These are phyloP conservation scores for Exophiala xenobiotica DNA, from an alignment of 2,329 filamentous ascomycete genomes.

Conservation along the genomic window DNA sequence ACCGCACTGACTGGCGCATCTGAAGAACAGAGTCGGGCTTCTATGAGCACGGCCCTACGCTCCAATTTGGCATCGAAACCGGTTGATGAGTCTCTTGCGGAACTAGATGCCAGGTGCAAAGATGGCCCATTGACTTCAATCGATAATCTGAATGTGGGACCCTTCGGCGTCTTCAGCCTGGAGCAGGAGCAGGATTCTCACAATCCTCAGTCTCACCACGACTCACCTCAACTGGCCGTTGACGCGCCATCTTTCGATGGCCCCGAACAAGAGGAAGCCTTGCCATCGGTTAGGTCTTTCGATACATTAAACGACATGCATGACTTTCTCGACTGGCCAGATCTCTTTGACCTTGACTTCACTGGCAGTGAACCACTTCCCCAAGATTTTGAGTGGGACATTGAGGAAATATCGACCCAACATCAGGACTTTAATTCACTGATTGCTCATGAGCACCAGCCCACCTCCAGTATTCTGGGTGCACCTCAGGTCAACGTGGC, in stretches of 20 bases:
- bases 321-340: slow-evolving; percentile 35
- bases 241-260: slow-evolving; percentile 5
- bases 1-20: not conserved
- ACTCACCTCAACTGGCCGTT: not conserved
- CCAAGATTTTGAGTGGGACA: not conserved
- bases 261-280: not conserved
- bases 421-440: not conserved
- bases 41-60: slow-evolving; percentile 35
- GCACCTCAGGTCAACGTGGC: not conserved
- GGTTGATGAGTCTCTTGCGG: slow-evolving; percentile 36
- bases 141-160: slow-evolving; percentile 33
- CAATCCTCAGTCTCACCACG: not conserved
- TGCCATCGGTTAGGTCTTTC: not conserved
- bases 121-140: slow-evolving; percentile 22
- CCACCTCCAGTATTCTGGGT: not conserved
- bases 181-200: not conserved
- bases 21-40: slow-evolving; percentile 33
- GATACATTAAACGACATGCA: slow-evolving; percentile 32
- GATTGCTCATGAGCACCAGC: not conserved
- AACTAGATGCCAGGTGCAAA: slow-evolving; percentile 35
- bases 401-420: not conserved
- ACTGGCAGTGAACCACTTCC: slow-evolving; percentile 18
- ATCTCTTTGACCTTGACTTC: slow-evolving; percentile 35
- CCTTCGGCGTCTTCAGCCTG: slow-evolving; percentile 36
- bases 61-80: slow-evolving; percentile 34